These are phyloP conservation scores for Hymenoscyphus scutula DNA, from an alignment of 2,329 filamentous ascomycete genomes.

Conservation along the genomic window DNA sequence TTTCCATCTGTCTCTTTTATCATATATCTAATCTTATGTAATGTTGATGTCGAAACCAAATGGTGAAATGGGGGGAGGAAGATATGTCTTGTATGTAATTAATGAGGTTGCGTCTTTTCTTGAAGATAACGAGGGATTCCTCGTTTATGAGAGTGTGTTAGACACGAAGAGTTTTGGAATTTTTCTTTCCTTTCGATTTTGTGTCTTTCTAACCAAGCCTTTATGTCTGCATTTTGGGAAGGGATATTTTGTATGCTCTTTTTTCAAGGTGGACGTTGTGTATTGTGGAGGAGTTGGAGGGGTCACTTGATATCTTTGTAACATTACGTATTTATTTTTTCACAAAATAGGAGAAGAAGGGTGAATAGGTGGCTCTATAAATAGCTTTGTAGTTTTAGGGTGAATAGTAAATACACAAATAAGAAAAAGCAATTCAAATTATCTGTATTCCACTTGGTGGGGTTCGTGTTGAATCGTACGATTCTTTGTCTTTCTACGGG, in stretches of 20 bases:
- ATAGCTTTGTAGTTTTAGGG: conserved; percentile 2
- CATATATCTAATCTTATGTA: conserved; percentile 11
- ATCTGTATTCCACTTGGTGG: no score
- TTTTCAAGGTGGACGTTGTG: neutral
- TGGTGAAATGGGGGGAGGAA: conserved; percentile 5
- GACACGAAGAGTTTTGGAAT: neutral
- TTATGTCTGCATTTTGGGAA: conserved; percentile 10
- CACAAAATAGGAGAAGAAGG: neutral
- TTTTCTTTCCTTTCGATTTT: conserved; percentile 5
- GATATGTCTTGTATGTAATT: conserved; percentile 15
- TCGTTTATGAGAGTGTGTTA: conserved; percentile 1
- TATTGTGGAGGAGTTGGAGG: neutral
- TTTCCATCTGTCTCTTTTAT: neutral
- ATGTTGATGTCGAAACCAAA: conserved; percentile 10
- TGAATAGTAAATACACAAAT: neutral
- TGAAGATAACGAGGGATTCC: neutral
- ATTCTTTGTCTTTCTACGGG: no score
- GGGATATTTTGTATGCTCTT: neutral
- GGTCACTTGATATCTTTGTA: neutral
- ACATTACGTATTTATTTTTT: neutral
- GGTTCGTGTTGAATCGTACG: no score
- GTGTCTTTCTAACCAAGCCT: neutral
- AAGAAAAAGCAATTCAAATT: neutral
- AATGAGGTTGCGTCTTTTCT: conserved; percentile 8
- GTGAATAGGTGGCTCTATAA: neutral